Evolutionary conservation across 2,329 filamentous ascomycete genomes (phyloP).

Genomic region (Colletotrichum sidae): DNA sequence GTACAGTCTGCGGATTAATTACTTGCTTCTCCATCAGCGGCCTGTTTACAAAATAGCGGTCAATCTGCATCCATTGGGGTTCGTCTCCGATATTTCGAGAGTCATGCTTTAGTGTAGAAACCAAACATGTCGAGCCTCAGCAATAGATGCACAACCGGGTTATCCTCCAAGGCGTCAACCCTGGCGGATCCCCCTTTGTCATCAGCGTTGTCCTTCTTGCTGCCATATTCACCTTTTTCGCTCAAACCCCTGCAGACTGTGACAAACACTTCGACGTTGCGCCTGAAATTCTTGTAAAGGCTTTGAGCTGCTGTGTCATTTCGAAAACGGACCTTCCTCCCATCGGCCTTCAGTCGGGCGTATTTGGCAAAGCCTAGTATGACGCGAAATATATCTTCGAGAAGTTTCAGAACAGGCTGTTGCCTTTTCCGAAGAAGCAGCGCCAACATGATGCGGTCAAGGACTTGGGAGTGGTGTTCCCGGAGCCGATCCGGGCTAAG

Average conservation of each 20-base stretch:
- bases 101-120: conserved; percentile 63
- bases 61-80: background rate
- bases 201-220: conserved; percentile 45
- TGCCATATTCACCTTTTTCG: conserved; percentile 68
- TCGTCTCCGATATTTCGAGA: background rate
- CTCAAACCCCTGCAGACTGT: conserved; percentile 76
- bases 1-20: too few relatives aligned
- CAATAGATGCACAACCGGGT: conserved; percentile 75
- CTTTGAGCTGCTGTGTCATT: conserved; percentile 46
- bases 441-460: conserved; percentile 81
- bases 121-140: conserved; percentile 77
- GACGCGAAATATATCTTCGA: conserved; percentile 80
- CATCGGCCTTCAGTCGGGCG: conserved; percentile 53
- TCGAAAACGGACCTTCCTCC: conserved; percentile 45
- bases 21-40: background rate
- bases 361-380: conserved; percentile 78
- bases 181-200: conserved; percentile 44
- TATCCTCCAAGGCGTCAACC: conserved; percentile 57
- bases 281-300: conserved; percentile 75
- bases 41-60: conserved; percentile 12
- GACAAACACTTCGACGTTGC: conserved; percentile 80
- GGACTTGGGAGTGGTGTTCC: conserved; percentile 76
- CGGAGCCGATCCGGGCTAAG: conserved; percentile 75
- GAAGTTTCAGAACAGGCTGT: conserved; percentile 74
- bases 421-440: conserved; percentile 82